Evolutionary conservation across 2,329 filamentous ascomycete genomes (phyloP).

Genomic region (Sporothrix variecibatus): DNA sequence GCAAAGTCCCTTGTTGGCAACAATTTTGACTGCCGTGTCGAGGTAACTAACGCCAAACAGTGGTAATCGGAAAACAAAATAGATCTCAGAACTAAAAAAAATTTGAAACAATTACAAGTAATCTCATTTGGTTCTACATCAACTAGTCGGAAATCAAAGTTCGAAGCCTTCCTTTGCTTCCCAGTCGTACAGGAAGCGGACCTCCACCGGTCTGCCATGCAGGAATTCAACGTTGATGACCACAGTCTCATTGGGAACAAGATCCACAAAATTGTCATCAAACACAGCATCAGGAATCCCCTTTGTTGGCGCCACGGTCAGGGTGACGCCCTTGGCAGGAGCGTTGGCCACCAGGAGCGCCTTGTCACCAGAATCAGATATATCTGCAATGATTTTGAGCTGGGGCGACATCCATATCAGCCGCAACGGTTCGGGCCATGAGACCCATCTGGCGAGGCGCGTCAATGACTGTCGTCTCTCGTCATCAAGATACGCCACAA

Average conservation of each 20-base stretch:
- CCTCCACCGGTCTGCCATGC: background rate
- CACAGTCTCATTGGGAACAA: background rate
- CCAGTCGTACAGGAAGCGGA: slow-evolving; percentile 1
- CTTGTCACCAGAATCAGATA: background rate
- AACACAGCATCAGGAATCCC: background rate
- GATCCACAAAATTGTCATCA: slow-evolving; percentile 17
- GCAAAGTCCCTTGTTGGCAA: too few relatives aligned
- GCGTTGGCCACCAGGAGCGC: background rate
- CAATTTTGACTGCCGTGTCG: too few relatives aligned
- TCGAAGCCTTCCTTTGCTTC: background rate
- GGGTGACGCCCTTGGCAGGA: slow-evolving; percentile 11
- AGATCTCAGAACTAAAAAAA: too few relatives aligned
- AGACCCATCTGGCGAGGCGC: slow-evolving; percentile 5
- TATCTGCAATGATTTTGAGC: background rate
- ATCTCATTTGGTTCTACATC: too few relatives aligned
- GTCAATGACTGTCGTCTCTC: background rate
- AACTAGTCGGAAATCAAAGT: too few relatives aligned
- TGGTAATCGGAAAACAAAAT: too few relatives aligned
- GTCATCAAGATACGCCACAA: background rate
- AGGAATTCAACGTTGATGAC: background rate
- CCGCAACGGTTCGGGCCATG: slow-evolving; percentile 9
- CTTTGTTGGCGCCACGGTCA: background rate
- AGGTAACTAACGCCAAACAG: too few relatives aligned
- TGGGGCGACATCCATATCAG: background rate
- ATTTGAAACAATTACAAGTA: too few relatives aligned